Base-by-base conservation (phyloP, 2,329 filamentous ascomycete genomes). In the Clarireedia monteithiana region DNA sequence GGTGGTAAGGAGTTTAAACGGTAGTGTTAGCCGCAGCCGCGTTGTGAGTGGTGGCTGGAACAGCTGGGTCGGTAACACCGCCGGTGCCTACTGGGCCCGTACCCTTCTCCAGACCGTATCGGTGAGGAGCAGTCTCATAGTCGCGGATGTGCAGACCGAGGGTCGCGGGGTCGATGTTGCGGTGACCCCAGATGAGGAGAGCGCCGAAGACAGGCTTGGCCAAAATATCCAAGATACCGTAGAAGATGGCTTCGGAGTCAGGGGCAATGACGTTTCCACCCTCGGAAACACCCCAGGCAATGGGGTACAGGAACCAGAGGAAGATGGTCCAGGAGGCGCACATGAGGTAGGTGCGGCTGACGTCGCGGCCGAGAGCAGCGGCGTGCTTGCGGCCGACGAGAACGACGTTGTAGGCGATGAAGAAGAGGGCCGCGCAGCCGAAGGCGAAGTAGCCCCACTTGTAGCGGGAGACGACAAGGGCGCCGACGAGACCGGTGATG, bases 391-490 rank as follows among this genome's bases (percentile, higher is more conserved):
- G 78, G 0, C 76, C 80, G 49, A 83, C 78, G 69, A 75, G 75
- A 54, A 75, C 72, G 3, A 88, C 76, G 56, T 82, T 70, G 67
- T 80, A 88, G 40, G 78, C 68, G 50, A 89, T 78, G 67, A 81
- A 83, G 60, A 81, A 71, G 57, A 86, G 77, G 27, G 78, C 74
- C 3, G 73, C 67, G 63, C 70, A 74, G 55, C 77, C 79, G 55
- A 86, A 84, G 9, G 72, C 70, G 67, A 77, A 86, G 70, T 84
- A 88, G 1, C 82, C 83, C 82, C 81, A 88, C 66, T 87, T 88
- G 73, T 87, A 88, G 2, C 71, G 72, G 7, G 78, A 80, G 15
- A 69, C 67, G 3, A 85, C 81, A 1, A 88, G 76, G 3, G 85
- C 83, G 27, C 85, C 85, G 17, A 87, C 75, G 5, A 88, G 76